Evolutionary conservation across 768 basidiomycete genomes (phyloP), one percentile per base, ranked within the genome.

Genomic region (Megacollybia marginata): DNA sequence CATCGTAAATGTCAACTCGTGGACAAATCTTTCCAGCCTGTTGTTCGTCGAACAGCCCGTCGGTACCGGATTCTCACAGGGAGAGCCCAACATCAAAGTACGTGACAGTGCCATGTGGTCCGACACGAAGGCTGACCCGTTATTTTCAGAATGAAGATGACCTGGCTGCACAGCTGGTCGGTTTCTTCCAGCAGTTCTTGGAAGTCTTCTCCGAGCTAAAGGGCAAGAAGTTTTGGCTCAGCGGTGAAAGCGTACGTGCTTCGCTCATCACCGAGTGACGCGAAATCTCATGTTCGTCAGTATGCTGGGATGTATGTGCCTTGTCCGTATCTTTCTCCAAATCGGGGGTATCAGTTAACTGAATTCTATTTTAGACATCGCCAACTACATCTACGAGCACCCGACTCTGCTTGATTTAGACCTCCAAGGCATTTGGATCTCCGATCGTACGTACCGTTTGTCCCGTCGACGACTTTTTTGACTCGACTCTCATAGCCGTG

Each of bases 161-260:
- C 36, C 62, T 77, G 15, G 72, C 75, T 0, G 69, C 63, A 8
- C 73, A 77, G 49, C 55, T 79, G 3, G 72, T 76, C 44, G 75
- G 83, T 19, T 89, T 89, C 62, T 49, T 90, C 57, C 75, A 82
- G 52, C 88, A 90, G 57, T 90, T 89, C 66, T 69, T 90, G 7
- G 72, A 80, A 18, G 77, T 90, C 1, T 90, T 90, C 65, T 69
- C 69, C 0, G 87, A 90, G 56, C 57, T 90, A 47, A 85, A 87
- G 59, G 73, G 74, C 18, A 88, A 85, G 68, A 86, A 83, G 9
- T 65, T 88, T 5, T 89, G 80, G 59, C 57, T 88, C 8, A 70
- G 76, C 15, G 87, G 87, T 20, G 86, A 88, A 68, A 88, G 87
- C 62, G 86, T 88, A 59, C 61, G 85, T 65, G 33, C 5, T 40